Conservation (phyloP, 2,329 filamentous ascomycete species). For the Fonsecaea nubica region DNA sequence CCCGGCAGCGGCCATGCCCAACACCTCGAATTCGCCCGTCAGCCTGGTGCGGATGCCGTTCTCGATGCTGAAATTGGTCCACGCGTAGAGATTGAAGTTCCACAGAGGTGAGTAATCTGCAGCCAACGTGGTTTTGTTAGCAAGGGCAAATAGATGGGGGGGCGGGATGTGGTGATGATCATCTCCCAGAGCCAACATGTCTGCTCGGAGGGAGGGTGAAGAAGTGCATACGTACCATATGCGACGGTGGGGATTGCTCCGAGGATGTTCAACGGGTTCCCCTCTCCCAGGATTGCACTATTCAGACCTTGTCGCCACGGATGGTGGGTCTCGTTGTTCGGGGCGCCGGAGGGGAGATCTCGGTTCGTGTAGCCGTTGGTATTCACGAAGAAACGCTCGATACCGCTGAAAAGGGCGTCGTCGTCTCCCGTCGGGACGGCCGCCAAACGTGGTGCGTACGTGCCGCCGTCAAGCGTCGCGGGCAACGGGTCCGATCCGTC, state of each 20-base stretch:
- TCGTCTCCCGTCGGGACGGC: constrained; percentile 3
- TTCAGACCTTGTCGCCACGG: constrained; percentile 10
- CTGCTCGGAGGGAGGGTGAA: too few species aligned
- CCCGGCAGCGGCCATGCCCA: constrained; percentile 9
- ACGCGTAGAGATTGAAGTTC: constrained; percentile 4
- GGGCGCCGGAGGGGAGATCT: constrained; percentile 2
- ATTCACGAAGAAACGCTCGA: constrained; percentile 13
- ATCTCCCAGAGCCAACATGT: too few species aligned
- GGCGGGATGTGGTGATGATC: not conserved
- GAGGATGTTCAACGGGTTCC: constrained; percentile 9
- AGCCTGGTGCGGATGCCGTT: constrained; percentile 9
- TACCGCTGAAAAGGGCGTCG: constrained; percentile 6
- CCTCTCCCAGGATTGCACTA: constrained; percentile 9
- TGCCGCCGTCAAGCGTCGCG: constrained; percentile 4
- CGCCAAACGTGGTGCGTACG: constrained; percentile 3
- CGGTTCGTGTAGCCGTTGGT: constrained; percentile 9
- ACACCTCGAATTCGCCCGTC: constrained; percentile 11
- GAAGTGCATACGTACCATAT: not conserved
- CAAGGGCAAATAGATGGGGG: not conserved
- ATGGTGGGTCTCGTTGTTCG: constrained; percentile 13
- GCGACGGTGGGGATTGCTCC: constrained; percentile 7
- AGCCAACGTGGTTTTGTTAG: not conserved
- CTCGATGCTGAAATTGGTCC: constrained; percentile 11
- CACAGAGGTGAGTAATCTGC: constrained; percentile 9
- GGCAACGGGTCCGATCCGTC: constrained; percentile 12